phyloP scores from a whole-genome alignment of 352 stramenopile species.

The Pilasporangium apinafurcum region DNA sequence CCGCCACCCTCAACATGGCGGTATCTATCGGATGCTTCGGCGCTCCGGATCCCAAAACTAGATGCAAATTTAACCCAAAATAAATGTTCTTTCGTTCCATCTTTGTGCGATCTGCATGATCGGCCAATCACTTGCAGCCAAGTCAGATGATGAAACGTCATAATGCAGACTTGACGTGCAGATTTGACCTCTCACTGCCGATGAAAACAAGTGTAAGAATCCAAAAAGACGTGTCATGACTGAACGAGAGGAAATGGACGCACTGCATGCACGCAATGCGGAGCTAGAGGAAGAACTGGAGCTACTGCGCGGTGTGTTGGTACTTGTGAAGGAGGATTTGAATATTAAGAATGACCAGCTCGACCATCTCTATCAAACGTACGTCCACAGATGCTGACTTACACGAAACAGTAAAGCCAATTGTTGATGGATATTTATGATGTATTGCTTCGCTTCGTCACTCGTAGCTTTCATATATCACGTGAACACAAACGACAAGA shows the following conservation, averaged over 20 bases:
- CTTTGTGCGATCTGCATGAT: too few relatives aligned
- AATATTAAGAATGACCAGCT: constrained; percentile 29
- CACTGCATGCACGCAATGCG: neutral
- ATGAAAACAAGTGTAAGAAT: too few relatives aligned
- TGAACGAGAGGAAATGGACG: neutral
- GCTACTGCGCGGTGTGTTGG: constrained; percentile 16
- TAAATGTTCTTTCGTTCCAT: too few relatives aligned
- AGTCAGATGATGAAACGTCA: too few relatives aligned
- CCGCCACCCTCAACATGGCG: constrained; percentile 45
- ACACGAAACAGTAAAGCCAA: too few relatives aligned
- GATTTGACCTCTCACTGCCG: too few relatives aligned
- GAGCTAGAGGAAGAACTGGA: constrained; percentile 17
- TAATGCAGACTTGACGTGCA: too few relatives aligned
- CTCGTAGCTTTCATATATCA: constrained; percentile 10
- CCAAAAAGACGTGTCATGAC: constrained; percentile 15
- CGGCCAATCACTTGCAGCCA: too few relatives aligned
- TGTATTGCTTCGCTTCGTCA: neutral
- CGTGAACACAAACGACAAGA: constrained; percentile 14
- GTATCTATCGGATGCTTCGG: constrained; percentile 70
- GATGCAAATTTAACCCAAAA: too few relatives aligned
- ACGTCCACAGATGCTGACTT: too few relatives aligned
- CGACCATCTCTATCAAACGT: constrained; percentile 23
- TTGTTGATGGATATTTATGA: too few relatives aligned
- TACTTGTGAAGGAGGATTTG: constrained; percentile 22
- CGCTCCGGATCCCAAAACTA: too few relatives aligned